Conservation (phyloP, 2,329 filamentous ascomycete genomes). For the Diaporthe destruens region DNA sequence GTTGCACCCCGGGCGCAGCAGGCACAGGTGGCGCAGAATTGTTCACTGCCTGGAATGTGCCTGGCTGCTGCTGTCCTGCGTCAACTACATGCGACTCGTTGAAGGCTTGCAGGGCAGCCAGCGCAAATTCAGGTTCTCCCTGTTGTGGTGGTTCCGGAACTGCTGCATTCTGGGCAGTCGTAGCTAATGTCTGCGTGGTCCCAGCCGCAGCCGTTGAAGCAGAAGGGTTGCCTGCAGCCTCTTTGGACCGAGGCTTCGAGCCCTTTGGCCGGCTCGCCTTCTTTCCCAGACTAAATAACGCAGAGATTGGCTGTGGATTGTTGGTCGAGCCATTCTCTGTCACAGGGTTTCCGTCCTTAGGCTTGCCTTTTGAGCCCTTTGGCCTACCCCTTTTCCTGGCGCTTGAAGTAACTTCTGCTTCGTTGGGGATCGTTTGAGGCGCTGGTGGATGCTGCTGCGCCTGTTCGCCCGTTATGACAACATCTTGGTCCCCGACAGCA, state of each 20-base stretch:
- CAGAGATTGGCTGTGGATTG: conserved; percentile 34
- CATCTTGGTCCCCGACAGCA: conserved; percentile 19
- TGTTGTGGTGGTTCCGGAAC: conserved; percentile 19
- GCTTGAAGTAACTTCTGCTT: conserved; percentile 44
- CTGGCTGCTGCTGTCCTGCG: background rate
- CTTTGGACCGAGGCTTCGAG: conserved; percentile 58
- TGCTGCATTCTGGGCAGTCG: conserved; percentile 19
- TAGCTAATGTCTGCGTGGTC: background rate
- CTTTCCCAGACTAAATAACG: conserved; percentile 41
- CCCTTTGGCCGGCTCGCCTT: conserved; percentile 59
- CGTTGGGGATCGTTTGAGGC: background rate
- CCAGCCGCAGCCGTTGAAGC: conserved; percentile 6
- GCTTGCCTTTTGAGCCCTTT: conserved; percentile 65
- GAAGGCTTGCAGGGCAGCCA: conserved; percentile 36
- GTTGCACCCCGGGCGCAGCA: background rate
- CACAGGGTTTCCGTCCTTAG: conserved; percentile 50
- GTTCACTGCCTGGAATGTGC: conserved; percentile 40
- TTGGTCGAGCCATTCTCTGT: conserved; percentile 23
- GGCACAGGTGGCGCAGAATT: background rate
- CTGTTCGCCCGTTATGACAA: conserved; percentile 21
- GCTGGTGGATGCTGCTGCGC: conserved; percentile 26
- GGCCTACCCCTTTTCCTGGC: conserved; percentile 61
- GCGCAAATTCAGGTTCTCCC: conserved; percentile 30
- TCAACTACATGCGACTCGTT: conserved; percentile 16
- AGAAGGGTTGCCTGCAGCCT: conserved; percentile 33